Conservation (phyloP, 2,329 filamentous ascomycete species). For the Monilinia laxa region DNA sequence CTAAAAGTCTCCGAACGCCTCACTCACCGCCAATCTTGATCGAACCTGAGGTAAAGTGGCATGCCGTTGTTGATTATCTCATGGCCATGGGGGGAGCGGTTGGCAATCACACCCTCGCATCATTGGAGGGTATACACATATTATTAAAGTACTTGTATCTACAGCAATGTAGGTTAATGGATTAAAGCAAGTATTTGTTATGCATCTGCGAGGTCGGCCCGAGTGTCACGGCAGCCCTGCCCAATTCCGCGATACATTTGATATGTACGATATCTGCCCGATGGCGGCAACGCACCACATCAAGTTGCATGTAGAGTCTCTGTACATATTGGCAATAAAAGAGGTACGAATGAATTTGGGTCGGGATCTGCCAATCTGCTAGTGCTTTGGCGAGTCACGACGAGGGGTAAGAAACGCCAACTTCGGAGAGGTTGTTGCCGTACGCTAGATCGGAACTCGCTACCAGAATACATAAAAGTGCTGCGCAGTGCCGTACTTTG, state of each 20-base stretch:
- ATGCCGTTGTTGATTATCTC: constrained; percentile 14
- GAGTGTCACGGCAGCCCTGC: constrained; percentile 19
- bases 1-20: constrained; percentile 9
- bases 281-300: not conserved
- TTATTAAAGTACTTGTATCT: not conserved
- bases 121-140: constrained; percentile 9
- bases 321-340: constrained; percentile 10
- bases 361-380: not conserved
- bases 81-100: not conserved
- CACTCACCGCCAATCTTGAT: constrained; percentile 24
- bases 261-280: constrained; percentile 14
- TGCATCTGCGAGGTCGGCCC: constrained; percentile 18
- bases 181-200: constrained; percentile 9
- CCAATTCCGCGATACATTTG: constrained; percentile 7
- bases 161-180: constrained; percentile 2
- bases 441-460: constrained; percentile 14
- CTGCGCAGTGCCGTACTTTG: constrained; percentile 5
- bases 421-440: constrained; percentile 6
- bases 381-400: constrained; percentile 6
- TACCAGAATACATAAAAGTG: constrained; percentile 6
- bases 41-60: constrained; percentile 14
- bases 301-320: not conserved
- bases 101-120: constrained; percentile 2
- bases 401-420: constrained; percentile 15
- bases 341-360: not conserved